Evolutionary conservation across 495 filamentous ascomycete genomes (phyloP).

Genomic region (Penicillium alfredii): DNA sequence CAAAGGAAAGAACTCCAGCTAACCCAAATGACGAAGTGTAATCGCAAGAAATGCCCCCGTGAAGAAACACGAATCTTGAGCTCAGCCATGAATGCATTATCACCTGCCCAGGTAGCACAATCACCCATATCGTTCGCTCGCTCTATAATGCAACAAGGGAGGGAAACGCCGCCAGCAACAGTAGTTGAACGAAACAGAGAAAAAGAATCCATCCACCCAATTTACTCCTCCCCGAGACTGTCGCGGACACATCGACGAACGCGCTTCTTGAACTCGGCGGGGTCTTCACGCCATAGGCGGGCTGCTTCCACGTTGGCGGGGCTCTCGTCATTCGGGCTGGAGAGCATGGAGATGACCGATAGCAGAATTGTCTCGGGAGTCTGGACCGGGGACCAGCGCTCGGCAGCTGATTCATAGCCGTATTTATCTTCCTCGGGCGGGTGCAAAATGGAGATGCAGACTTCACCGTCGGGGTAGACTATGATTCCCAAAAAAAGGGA

Average conservation of each 20-base stretch:
- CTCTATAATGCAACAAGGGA: conserved; percentile 21
- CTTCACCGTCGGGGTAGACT: conserved; percentile 82
- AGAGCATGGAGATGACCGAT: conserved; percentile 88
- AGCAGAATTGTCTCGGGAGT: conserved; percentile 92
- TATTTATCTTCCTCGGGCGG: conserved; percentile 94
- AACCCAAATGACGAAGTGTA: not conserved
- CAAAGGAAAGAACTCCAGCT: not conserved
- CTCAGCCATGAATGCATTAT: conserved; percentile 9
- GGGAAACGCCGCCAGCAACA: conserved; percentile 9
- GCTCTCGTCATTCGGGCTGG: conserved; percentile 89
- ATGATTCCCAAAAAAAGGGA: too few species aligned
- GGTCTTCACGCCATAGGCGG: conserved; percentile 76
- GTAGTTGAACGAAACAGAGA: conserved; percentile 4
- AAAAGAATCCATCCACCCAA: not conserved
- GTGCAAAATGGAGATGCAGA: conserved; percentile 97
- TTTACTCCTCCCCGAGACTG: conserved; percentile 71
- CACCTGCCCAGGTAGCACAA: not conserved
- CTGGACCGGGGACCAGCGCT: conserved; percentile 96
- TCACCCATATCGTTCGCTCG: conserved; percentile 11
- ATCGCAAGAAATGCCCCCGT: conserved; percentile 7
- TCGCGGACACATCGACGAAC: conserved; percentile 74
- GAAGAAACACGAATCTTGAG: conserved; percentile 4
- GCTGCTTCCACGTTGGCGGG: conserved; percentile 94
- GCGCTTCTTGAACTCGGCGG: conserved; percentile 70
- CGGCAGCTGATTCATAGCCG: conserved; percentile 86